Conservation (phyloP, 2,329 filamentous ascomycete genomes). For the Neopestalotiopsis sp. region DNA sequence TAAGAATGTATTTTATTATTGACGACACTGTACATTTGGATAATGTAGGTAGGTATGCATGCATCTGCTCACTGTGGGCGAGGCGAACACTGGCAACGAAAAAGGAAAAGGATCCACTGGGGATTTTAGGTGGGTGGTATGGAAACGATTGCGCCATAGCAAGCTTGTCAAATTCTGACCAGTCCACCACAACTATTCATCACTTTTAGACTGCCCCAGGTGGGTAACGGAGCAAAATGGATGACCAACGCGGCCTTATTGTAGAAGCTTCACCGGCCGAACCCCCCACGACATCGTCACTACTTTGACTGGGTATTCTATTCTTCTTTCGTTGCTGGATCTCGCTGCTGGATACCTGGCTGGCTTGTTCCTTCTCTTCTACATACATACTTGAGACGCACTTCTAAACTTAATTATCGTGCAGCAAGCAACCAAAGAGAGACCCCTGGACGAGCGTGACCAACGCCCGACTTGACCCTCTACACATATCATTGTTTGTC, state of each 20-base stretch:
- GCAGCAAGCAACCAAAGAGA: background rate
- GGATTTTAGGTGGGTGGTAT: conserved; percentile 26
- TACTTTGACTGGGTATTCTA: background rate
- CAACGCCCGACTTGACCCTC: background rate
- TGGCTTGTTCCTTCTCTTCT: background rate
- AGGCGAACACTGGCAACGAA: background rate
- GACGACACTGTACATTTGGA: background rate
- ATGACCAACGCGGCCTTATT: conserved; percentile 15
- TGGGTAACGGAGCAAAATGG: conserved; percentile 8
- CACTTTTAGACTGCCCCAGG: background rate
- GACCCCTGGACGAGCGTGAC: background rate
- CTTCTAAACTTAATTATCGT: background rate
- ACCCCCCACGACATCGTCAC: background rate
- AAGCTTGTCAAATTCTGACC: conserved; percentile 24
- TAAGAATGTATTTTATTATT: background rate
- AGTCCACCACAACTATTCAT: conserved; percentile 19
- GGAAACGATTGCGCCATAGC: conserved; percentile 33
- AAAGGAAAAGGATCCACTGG: conserved; percentile 16
- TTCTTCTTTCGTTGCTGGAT: background rate
- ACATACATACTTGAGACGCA: background rate
- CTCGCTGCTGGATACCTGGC: background rate
- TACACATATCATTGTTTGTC: background rate
- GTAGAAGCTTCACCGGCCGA: background rate
- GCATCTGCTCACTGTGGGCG: background rate
- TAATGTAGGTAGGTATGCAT: background rate